phyloP scores from a whole-genome alignment of 176 grass and related monocot species.

The Bothriochloa decipiens region DNA sequence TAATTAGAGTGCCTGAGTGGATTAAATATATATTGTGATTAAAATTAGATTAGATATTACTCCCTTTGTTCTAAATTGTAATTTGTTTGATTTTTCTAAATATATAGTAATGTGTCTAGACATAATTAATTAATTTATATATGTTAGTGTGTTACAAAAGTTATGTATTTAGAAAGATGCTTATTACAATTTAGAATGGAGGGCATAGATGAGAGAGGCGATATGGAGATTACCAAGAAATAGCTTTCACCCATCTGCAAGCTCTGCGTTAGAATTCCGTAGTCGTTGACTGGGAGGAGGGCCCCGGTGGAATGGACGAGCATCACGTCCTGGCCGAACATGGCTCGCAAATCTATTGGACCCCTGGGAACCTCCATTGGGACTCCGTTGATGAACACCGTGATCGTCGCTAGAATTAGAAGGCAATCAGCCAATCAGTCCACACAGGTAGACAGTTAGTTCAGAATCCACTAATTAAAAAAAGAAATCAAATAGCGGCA shows the following conservation, averaged over 20 bases:
- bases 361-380: conserved; percentile 79
- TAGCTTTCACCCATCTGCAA: conserved; percentile 95
- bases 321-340: conserved; percentile 88
- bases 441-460: conserved; percentile 20
- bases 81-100: not conserved
- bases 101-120: not conserved
- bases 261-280: conserved; percentile 81
- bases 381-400: conserved; percentile 94
- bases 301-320: conserved; percentile 73
- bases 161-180: not conserved
- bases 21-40: not conserved
- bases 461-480: conserved; percentile 20
- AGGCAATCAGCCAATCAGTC: conserved; percentile 45
- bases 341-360: conserved; percentile 77
- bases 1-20: not conserved
- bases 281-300: conserved; percentile 84
- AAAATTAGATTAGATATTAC: conserved; percentile 3
- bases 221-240: conserved; percentile 75
- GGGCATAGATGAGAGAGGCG: not conserved
- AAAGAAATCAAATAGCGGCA: not conserved
- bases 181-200: not conserved
- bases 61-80: not conserved
- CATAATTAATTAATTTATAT: not conserved
- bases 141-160: accelerated
- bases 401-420: conserved; percentile 82